phyloP scores from a whole-genome alignment of 495 filamentous ascomycete genomes.

The Aspergillus cavernicola region DNA sequence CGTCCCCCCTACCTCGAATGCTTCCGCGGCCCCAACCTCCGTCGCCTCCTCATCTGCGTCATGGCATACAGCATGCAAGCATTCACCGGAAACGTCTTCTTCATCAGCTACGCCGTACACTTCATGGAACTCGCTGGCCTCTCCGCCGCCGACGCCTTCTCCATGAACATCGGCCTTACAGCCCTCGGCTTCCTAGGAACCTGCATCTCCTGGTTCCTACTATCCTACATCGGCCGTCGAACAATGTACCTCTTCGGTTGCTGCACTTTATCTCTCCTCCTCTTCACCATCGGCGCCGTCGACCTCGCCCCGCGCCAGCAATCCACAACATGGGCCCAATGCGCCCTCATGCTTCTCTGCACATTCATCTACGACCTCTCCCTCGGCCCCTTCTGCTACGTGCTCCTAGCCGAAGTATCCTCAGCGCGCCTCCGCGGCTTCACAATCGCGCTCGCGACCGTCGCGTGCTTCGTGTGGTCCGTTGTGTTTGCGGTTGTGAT shows the following conservation, averaged over 20 bases:
- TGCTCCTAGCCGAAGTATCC: conserved; percentile 59
- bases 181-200: conserved; percentile 63
- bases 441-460: conserved; percentile 61
- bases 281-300: conserved; percentile 56
- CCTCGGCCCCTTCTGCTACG: conserved; percentile 62
- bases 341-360: conserved; percentile 55
- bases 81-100: conserved; percentile 28
- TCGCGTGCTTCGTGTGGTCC: conserved; percentile 51
- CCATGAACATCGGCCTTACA: conserved; percentile 63
- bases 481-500: conserved; percentile 62
- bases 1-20: conserved; percentile 38
- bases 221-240: conserved; percentile 54
- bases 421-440: conserved; percentile 56
- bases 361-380: conserved; percentile 55
- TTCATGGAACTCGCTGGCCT: conserved; percentile 62
- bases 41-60: conserved; percentile 44
- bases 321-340: conserved; percentile 46
- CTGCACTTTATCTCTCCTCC: conserved; percentile 29
- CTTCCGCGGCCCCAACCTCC: conserved; percentile 42
- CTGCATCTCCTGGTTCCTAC: conserved; percentile 61
- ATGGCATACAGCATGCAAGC: conserved; percentile 50
- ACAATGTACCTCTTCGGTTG: conserved; percentile 53
- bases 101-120: conserved; percentile 34
- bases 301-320: conserved; percentile 45
- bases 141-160: conserved; percentile 51